Evolutionary conservation across 2,329 filamentous ascomycete genomes (phyloP).

Genomic region (Aspergillus melleus): DNA sequence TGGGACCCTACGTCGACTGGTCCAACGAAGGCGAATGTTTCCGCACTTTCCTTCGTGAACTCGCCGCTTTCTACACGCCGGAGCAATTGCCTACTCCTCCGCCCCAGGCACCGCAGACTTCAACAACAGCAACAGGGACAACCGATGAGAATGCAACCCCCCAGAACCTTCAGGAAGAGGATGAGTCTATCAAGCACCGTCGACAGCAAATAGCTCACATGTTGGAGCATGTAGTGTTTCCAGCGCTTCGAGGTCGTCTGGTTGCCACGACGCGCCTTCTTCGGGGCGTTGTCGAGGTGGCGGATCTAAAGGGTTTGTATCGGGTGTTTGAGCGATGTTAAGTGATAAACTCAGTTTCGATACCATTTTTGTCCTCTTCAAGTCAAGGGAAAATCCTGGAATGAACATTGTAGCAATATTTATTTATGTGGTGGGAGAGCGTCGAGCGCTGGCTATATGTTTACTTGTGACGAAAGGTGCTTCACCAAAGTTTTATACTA

Average conservation of each 20-base stretch:
- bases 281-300: constrained; percentile 78
- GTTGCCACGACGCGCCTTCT: constrained; percentile 79
- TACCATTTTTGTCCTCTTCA: not conserved
- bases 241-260: constrained; percentile 78
- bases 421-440: no score
- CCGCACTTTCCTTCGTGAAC: constrained; percentile 75
- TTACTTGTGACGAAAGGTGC: no score
- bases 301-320: constrained; percentile 89
- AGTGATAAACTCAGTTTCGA: constrained; percentile 19
- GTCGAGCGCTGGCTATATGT: no score
- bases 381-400: no score
- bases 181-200: constrained; percentile 50
- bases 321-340: constrained; percentile 92
- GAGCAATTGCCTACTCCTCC: constrained; percentile 68
- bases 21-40: constrained; percentile 82
- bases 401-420: no score
- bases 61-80: constrained; percentile 88
- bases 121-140: constrained; percentile 1
- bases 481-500: no score
- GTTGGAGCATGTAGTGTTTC: constrained; percentile 85
- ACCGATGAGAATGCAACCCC: constrained; percentile 9
- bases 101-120: not conserved
- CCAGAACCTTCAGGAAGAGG: constrained; percentile 43
- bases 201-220: constrained; percentile 70
- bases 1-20: constrained; percentile 91